Base-by-base conservation (phyloP, 768 basidiomycete genomes). In the Albatrellus ellisii region DNA sequence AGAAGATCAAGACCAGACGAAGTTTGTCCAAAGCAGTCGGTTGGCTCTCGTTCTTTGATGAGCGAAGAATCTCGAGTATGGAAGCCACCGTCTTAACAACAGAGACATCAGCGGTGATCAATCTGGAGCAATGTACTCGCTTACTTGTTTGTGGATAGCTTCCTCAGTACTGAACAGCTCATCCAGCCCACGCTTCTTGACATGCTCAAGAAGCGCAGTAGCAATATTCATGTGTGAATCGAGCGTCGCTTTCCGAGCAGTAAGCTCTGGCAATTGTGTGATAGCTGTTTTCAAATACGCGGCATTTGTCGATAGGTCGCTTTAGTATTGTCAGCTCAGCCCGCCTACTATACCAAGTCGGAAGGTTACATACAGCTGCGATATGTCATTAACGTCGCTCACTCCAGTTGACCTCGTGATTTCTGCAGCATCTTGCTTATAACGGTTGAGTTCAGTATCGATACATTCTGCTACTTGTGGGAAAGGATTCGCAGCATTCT, bases 181-280 rank as follows among this genome's bases (percentile, higher is more conserved):
- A 59, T 99, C 95, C 25, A 99, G 69, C 3, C 87, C 89, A 26
- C 95, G 77, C 45, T 79, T 79, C 64, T 97, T 97, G 65, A 99
- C 95, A 27, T 95, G 80, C 57, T 94, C 90, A 22, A 99, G 66
- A 8, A 99, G 63, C 14, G 92, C 84, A 10, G 92, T 95, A 27
- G 94, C 94, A 43, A 99, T 94, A 62, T 98, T 97, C 92, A 99
- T 98, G 58, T 99, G 95, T 3, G 92, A 90, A 59, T 99, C 95
- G 20, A 99, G 72, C 1, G 87, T 92, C 25, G 90, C 87, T 55
- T 99, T 99, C 31, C 95, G 77, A 3, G 95, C 91, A 4, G 94
- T 98, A 38, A 99, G 67, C 57, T 98, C 95, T 1, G 95, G 95
- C 15, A 99, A 68, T 47, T 91, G 88, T 2, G 92, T 98, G 56